phyloP scores from a whole-genome alignment of 352 stramenopile genomes.

The Phytophthora aleatoria region DNA sequence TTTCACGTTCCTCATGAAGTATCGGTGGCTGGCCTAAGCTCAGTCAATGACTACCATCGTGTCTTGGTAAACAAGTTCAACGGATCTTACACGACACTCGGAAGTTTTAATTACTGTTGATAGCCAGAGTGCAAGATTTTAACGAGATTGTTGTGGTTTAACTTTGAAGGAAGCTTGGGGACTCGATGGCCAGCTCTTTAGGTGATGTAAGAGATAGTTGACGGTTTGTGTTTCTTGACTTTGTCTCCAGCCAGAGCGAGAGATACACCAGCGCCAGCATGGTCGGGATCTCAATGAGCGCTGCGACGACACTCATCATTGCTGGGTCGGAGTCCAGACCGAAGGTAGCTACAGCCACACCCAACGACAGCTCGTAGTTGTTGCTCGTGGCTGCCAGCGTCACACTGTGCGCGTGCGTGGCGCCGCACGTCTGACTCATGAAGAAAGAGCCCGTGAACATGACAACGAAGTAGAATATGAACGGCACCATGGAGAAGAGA shows the following conservation, averaged over 20 bases:
- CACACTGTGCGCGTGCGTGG: slow-evolving; percentile 50
- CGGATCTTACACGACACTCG: no score
- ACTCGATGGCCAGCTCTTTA: slow-evolving; percentile 14
- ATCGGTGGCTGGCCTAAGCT: slow-evolving; percentile 50
- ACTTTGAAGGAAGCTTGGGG: slow-evolving; percentile 4
- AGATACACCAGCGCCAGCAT: slow-evolving; percentile 43
- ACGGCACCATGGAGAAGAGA: slow-evolving; percentile 58
- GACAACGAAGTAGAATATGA: slow-evolving; percentile 65
- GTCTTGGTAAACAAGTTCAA: no score
- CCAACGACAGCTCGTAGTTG: slow-evolving; percentile 84
- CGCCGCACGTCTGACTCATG: slow-evolving; percentile 39
- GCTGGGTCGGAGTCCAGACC: slow-evolving; percentile 71
- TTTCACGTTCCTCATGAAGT: slow-evolving; percentile 64
- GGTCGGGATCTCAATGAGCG: slow-evolving; percentile 52
- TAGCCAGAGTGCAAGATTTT: background rate
- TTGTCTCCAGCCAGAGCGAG: slow-evolving; percentile 28
- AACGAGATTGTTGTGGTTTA: background rate
- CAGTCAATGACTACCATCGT: background rate
- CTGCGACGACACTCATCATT: slow-evolving; percentile 52
- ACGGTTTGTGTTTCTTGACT: no score
- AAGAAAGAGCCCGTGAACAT: slow-evolving; percentile 62
- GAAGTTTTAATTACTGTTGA: no score
- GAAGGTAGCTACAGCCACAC: slow-evolving; percentile 69
- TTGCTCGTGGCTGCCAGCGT: slow-evolving; percentile 79
- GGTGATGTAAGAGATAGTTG: background rate